phyloP scores from a whole-genome alignment of 2,329 filamentous ascomycete species.

The Fusarium heterosporum region DNA sequence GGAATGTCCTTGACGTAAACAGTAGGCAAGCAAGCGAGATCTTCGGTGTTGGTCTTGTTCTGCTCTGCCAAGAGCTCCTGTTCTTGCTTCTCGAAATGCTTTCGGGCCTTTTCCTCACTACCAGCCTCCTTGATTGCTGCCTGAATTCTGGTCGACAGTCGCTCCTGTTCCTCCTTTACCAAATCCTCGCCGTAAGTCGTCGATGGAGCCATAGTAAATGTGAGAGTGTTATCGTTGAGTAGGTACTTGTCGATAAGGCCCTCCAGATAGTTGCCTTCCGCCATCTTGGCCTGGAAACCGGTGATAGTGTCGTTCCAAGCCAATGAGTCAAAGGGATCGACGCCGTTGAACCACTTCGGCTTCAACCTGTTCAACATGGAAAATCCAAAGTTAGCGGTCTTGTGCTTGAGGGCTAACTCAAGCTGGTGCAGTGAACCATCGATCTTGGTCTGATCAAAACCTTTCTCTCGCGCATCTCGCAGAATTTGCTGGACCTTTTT shows the following conservation, averaged over 20 bases:
- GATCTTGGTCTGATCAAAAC: slow-evolving; percentile 91
- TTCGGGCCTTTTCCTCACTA: slow-evolving; percentile 76
- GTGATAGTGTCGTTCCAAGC: slow-evolving; percentile 91
- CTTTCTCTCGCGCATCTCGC: slow-evolving; percentile 74
- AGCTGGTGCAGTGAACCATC: slow-evolving; percentile 94
- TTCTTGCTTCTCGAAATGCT: slow-evolving; percentile 81
- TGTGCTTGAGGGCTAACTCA: slow-evolving; percentile 93
- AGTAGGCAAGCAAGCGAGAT: slow-evolving; percentile 88
- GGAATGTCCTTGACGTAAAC: slow-evolving; percentile 92
- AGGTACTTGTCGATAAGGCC: slow-evolving; percentile 89
- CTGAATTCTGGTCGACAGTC: slow-evolving; percentile 79
- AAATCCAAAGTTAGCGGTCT: slow-evolving; percentile 95
- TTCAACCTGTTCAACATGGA: slow-evolving; percentile 88
- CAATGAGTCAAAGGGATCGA: slow-evolving; percentile 90
- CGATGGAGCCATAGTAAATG: slow-evolving; percentile 94
- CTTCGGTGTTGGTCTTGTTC: slow-evolving; percentile 83
- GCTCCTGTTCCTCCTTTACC: slow-evolving; percentile 78
- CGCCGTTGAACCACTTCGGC: slow-evolving; percentile 94
- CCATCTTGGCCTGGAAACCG: slow-evolving; percentile 82
- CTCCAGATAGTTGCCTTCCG: slow-evolving; percentile 84
- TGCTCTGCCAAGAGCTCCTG: slow-evolving; percentile 84
- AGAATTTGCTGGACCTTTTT: slow-evolving; percentile 79
- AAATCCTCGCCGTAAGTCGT: slow-evolving; percentile 79
- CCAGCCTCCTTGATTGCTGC: slow-evolving; percentile 76
- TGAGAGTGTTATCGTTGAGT: slow-evolving; percentile 85